Conservation (phyloP, 805 yeast genomes). For the Debaryomyces maramus region DNA sequence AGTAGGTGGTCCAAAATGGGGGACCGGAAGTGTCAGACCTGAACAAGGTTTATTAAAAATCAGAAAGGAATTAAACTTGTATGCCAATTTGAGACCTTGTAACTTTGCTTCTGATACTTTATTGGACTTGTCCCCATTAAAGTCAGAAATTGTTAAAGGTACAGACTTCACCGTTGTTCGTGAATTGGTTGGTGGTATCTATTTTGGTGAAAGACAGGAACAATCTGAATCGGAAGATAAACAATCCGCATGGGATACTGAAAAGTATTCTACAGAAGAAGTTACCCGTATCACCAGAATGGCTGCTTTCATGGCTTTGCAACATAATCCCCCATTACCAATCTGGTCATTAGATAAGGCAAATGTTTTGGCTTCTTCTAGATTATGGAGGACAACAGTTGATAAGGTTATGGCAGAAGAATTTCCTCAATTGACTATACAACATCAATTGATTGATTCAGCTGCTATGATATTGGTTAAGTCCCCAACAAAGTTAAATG, state of each 20-base stretch:
- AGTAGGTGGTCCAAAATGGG: conserved; percentile 99
- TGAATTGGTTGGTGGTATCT: conserved; percentile 97
- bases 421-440: conserved; percentile 83
- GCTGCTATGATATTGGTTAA: conserved; percentile 98
- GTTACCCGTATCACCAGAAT: conserved; percentile 94
- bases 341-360: conserved; percentile 97
- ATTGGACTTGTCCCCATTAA: conserved; percentile 84
- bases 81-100: conserved; percentile 97
- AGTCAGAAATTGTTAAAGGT: conserved; percentile 80
- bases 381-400: conserved; percentile 95
- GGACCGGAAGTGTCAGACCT: conserved; percentile 93
- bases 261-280: conserved; percentile 86
- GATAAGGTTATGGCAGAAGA: conserved; percentile 80
- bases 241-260: conserved; percentile 91
- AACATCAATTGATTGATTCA: conserved; percentile 96
- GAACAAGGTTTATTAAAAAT: conserved; percentile 95
- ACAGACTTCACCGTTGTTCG: conserved; percentile 92
- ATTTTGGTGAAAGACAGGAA: conserved; percentile 94
- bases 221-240: conserved; percentile 66
- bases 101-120: conserved; percentile 85
- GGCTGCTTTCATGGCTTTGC: conserved; percentile 97
- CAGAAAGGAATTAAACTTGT: conserved; percentile 89
- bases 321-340: conserved; percentile 90
- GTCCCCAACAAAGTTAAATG: conserved; percentile 87
- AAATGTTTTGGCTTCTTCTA: conserved; percentile 91